Evolutionary conservation across 2,329 filamentous ascomycete genomes (phyloP).

Genomic region (Microcyclospora pomicola): DNA sequence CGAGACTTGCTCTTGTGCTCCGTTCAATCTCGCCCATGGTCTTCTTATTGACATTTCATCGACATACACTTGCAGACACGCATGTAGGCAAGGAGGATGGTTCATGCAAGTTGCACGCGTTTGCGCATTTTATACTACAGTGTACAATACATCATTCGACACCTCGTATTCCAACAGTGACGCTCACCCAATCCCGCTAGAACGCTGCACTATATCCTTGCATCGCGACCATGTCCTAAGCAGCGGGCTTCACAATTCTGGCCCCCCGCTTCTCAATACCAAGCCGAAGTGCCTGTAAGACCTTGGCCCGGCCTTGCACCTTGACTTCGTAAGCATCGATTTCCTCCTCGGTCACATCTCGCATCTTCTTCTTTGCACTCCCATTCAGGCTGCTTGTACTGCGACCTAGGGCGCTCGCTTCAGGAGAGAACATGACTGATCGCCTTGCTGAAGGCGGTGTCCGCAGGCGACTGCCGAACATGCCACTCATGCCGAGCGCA

Average conservation of each 20-base stretch:
- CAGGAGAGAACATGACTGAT: constrained; percentile 12
- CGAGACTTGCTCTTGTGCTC: too few relatives aligned
- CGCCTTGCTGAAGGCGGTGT: constrained; percentile 18
- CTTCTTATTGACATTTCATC: background rate
- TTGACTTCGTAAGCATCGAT: constrained; percentile 24
- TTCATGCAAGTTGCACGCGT: too few relatives aligned
- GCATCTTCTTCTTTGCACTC: constrained; percentile 24
- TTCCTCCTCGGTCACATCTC: constrained; percentile 28
- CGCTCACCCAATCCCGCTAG: too few relatives aligned
- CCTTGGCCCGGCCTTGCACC: constrained; percentile 23
- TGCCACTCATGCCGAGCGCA: constrained; percentile 23
- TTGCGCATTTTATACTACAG: too few relatives aligned
- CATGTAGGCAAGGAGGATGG: too few relatives aligned
- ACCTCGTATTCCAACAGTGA: too few relatives aligned
- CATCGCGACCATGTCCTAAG: background rate
- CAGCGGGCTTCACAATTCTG: constrained; percentile 6
- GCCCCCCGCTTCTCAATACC: constrained; percentile 18
- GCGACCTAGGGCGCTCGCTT: constrained; percentile 12
- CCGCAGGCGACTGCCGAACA: constrained; percentile 19
- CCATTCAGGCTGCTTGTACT: constrained; percentile 15
- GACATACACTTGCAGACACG: background rate
- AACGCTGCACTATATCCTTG: background rate
- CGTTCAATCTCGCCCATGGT: too few relatives aligned
- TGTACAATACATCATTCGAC: too few relatives aligned
- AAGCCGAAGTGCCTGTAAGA: constrained; percentile 26